Evolutionary conservation across 140 eudicot genomes (phyloP), one percentile per base, ranked within the genome.

Genomic region (Ambrosia hybrid): DNA sequence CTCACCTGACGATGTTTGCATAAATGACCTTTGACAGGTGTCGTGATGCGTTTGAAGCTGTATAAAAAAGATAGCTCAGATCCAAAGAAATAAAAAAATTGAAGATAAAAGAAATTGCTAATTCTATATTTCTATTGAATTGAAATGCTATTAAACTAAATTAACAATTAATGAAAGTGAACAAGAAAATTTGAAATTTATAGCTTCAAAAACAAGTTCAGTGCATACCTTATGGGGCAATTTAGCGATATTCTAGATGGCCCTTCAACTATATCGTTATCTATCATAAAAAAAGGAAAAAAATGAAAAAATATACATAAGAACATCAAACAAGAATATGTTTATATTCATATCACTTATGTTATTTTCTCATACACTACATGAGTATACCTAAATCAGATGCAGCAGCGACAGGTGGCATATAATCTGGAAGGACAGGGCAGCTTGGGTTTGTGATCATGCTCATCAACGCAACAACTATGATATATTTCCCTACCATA

Each of bases 1-100:
- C 74, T 82, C 53, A 83, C 98, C 92, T 89, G 96, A 78, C 68
- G 80, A 80, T 92, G 98, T 10, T 89, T 92, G 85, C 98, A 92
- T 26, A 75, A 71, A 57, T 81, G 83, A 67, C 98, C 98, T 85
- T 92, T 92, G 36, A 82, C 91, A 56, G 98, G 98, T 65, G 87
- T 85, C 46, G 68, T 74, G 51, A 92, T 89, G 46, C 95, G 90
- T 73, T 14, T 86, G 71, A 88, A 88, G 78, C 97, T 91, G 85
- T 72, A 63, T 56, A 76, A 74, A 48, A 65, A 36, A 33, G 65
- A 76, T 48, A 68, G 53, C 68, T 51, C 56, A 38, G 17, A 36
- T 46, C 67, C 62, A 46, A 55, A 53, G 34, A 16, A 55, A 71
- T 41, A 6, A 41, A 52, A 17, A 9, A 64, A 36, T 7, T 4